A percentile compares a stretch with the other conserved stretches of the same genome.
phyloP scores from a whole-genome alignment of 352 stramenopile genomes.

The Globisporangium megalacanthum region DNA sequence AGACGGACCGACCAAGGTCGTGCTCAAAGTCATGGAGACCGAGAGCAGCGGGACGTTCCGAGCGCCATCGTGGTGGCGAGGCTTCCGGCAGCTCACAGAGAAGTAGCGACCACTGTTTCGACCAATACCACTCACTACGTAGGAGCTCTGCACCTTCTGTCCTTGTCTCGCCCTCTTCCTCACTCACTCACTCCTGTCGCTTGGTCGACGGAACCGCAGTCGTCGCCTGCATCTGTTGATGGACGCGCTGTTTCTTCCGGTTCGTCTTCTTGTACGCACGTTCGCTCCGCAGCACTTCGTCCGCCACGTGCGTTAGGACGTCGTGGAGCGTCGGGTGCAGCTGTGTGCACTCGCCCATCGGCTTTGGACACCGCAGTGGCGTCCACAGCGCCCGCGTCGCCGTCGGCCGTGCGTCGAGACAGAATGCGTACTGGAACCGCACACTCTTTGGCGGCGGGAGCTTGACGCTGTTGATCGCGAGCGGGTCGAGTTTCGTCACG shows the following conservation, averaged over 20 bases:
- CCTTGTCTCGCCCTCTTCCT: too few species aligned
- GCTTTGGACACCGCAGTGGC: constrained; percentile 30
- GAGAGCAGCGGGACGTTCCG: constrained; percentile 85
- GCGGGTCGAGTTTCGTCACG: constrained; percentile 10
- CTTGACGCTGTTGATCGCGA: not conserved
- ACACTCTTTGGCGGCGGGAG: constrained; percentile 7
- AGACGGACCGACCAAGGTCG: constrained; percentile 77
- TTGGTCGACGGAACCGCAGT: too few species aligned
- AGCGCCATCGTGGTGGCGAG: constrained; percentile 88
- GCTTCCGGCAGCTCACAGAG: constrained; percentile 89
- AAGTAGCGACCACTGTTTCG: constrained; percentile 51
- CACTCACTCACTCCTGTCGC: too few species aligned
- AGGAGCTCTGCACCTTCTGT: too few species aligned
- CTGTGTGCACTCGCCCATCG: constrained; percentile 23
- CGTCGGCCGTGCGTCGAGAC: constrained; percentile 16
- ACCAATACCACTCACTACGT: too few species aligned
- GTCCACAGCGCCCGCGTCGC: constrained; percentile 13
- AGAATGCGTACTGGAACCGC: constrained; percentile 35
- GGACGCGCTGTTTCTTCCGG: not conserved
- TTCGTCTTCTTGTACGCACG: constrained; percentile 13
- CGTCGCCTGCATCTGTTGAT: too few species aligned
- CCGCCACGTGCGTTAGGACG: constrained; percentile 45
- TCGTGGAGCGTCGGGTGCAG: constrained; percentile 48
- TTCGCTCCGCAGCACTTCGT: constrained; percentile 27
- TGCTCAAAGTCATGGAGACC: constrained; percentile 86